A percentile compares a stretch with the other conserved stretches of the same genome.
Evolutionary conservation across 108 stramenopile species (phyloP).

Genomic region (Discostella stelligeroides): DNA sequence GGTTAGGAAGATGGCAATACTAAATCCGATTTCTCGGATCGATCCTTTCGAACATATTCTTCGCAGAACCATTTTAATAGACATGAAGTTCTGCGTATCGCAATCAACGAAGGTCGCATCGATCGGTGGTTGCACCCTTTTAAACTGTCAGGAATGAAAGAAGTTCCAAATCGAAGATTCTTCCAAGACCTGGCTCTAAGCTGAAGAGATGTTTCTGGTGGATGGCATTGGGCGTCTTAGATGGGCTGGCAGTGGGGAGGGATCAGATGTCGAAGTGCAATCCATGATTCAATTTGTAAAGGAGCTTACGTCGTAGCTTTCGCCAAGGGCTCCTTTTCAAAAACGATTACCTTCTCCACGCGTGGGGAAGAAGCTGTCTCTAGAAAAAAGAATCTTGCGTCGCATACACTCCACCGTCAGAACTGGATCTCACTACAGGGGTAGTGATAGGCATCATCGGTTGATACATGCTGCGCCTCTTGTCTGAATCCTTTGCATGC

Average conservation of each 20-base stretch:
- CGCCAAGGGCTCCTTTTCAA: not conserved
- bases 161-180: slow-evolving; percentile 67
- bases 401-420: not conserved
- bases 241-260: slow-evolving; percentile 77
- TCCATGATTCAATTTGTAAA: slow-evolving; percentile 58
- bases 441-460: slow-evolving; percentile 1
- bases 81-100: slow-evolving; percentile 35
- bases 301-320: slow-evolving; percentile 43
- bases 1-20: slow-evolving; percentile 43
- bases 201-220: slow-evolving; percentile 75
- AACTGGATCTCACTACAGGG: not conserved
- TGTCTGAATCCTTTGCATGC: not conserved
- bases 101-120: slow-evolving; percentile 62
- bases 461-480: not conserved
- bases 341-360: slow-evolving; percentile 24
- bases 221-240: slow-evolving; percentile 81
- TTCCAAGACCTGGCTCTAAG: slow-evolving; percentile 66
- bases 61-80: slow-evolving; percentile 14
- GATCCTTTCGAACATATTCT: slow-evolving; percentile 68
- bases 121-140: slow-evolving; percentile 54
- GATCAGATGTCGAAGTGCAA: slow-evolving; percentile 61
- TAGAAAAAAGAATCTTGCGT: not conserved
- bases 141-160: slow-evolving; percentile 43
- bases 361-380: slow-evolving; percentile 31
- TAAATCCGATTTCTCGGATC: slow-evolving; percentile 69